These are phyloP conservation scores for Sphaerobolus stellatus DNA, from an alignment of 1,284 basidiomycete species.

Conservation along the genomic window DNA sequence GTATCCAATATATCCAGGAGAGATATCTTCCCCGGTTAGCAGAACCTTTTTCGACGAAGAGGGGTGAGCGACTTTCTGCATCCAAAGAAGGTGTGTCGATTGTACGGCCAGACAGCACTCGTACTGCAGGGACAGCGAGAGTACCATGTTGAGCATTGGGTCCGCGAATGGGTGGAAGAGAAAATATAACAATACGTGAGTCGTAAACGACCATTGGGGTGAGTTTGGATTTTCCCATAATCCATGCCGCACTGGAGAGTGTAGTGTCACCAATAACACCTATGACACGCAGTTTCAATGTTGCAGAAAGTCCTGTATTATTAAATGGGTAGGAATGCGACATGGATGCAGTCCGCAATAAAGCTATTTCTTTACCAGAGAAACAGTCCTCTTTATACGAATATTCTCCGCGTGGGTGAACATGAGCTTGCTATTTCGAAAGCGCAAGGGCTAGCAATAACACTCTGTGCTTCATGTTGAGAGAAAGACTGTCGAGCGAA, in stretches of 20 bases:
- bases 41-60: background rate
- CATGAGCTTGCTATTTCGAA: background rate
- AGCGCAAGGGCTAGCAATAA: background rate
- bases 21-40: background rate
- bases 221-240: background rate
- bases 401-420: background rate
- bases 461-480: background rate
- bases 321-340: too few relatives aligned
- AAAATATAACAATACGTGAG: background rate
- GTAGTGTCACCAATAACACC: background rate
- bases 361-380: background rate
- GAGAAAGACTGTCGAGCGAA: background rate
- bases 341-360: too few relatives aligned
- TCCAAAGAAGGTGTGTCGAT: background rate
- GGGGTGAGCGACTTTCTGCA: background rate
- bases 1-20: background rate
- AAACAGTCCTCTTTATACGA: background rate
- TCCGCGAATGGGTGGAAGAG: background rate
- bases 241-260: background rate
- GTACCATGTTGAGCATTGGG: background rate
- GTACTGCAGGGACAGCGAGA: background rate
- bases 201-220: background rate
- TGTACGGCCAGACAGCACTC: too few relatives aligned
- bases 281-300: background rate
- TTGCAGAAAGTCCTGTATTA: too few relatives aligned